These are phyloP conservation scores for Rhizopogon sp. DNA, from an alignment of 768 basidiomycete species.

Conservation along the genomic window DNA sequence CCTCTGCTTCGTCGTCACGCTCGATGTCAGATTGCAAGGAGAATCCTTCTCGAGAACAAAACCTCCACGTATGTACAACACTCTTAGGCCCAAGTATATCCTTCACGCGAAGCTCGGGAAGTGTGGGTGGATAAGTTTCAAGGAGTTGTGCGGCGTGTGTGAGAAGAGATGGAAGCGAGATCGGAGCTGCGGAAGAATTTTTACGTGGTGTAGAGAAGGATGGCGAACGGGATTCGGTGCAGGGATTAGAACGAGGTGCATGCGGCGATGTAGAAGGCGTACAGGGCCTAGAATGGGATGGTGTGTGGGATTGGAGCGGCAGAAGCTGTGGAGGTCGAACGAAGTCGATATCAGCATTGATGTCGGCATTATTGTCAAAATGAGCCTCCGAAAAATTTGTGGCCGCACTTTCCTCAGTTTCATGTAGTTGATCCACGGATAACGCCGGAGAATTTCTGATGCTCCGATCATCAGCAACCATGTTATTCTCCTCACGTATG, in stretches of 20 bases:
- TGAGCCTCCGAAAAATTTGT: neutral
- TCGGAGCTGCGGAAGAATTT: conserved; percentile 15
- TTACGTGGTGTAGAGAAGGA: neutral
- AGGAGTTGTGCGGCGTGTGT: conserved; percentile 55
- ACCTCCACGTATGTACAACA: conserved; percentile 71
- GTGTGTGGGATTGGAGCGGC: neutral
- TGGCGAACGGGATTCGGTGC: neutral
- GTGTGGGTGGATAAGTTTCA: conserved; percentile 51
- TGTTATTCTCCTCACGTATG: neutral
- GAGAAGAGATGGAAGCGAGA: conserved; percentile 49
- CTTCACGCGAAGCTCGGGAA: conserved; percentile 46
- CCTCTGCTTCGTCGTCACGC: conserved; percentile 54
- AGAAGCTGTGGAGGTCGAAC: neutral
- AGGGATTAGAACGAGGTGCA: neutral
- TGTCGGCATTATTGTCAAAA: neutral
- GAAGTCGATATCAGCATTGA: conserved; percentile 10
- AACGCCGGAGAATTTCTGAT: neutral
- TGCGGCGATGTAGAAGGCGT: neutral
- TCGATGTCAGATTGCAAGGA: neutral
- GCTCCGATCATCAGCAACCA: neutral
- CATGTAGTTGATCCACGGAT: neutral
- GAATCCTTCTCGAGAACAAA: conserved; percentile 20
- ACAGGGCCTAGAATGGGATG: neutral
- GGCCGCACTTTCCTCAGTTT: neutral
- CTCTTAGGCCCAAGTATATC: conserved; percentile 77